Conservation (phyloP, 352 stramenopile species). For the Phytophthora vignae region DNA sequence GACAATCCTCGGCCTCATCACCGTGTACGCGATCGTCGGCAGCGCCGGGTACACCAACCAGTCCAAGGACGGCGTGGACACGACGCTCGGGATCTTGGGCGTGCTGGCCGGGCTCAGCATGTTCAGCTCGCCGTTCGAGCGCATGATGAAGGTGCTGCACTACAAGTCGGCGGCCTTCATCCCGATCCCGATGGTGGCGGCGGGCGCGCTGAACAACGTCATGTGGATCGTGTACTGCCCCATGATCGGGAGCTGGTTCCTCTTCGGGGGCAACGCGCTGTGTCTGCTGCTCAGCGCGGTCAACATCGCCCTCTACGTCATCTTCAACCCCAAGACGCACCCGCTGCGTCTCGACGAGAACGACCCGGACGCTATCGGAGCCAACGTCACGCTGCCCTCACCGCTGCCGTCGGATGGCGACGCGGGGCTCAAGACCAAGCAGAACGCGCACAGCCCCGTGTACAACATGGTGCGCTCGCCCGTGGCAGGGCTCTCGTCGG, state of each 20-base stretch:
- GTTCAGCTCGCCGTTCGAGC: slow-evolving; percentile 48
- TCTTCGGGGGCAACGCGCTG: slow-evolving; percentile 25
- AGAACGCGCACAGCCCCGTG: slow-evolving; percentile 8
- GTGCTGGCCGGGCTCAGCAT: slow-evolving; percentile 36
- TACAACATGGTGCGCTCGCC: slow-evolving; percentile 40
- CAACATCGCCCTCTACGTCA: slow-evolving; percentile 17
- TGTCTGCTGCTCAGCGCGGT: slow-evolving; percentile 1
- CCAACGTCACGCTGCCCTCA: slow-evolving; percentile 26
- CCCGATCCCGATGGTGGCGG: slow-evolving; percentile 41
- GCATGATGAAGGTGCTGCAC: slow-evolving; percentile 44
- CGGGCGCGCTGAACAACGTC: slow-evolving; percentile 41
- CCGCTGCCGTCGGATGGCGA: slow-evolving; percentile 14
- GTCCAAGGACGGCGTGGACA: slow-evolving; percentile 38
- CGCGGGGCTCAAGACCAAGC: slow-evolving; percentile 12
- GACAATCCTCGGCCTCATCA: slow-evolving; percentile 32
- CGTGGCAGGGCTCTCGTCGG: slow-evolving; percentile 6
- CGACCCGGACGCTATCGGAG: slow-evolving; percentile 23
- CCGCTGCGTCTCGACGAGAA: slow-evolving; percentile 29
- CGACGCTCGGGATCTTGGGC: slow-evolving; percentile 39
- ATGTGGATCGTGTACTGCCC: slow-evolving; percentile 49
- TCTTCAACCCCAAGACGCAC: slow-evolving; percentile 45
- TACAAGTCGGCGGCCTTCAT: slow-evolving; percentile 48
- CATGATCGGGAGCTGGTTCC: slow-evolving; percentile 48
- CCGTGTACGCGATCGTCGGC: slow-evolving; percentile 35
- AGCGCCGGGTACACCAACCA: slow-evolving; percentile 39